phyloP scores from a whole-genome alignment of 2,329 filamentous ascomycete species.

The Byssoonygena ceratinophila region DNA sequence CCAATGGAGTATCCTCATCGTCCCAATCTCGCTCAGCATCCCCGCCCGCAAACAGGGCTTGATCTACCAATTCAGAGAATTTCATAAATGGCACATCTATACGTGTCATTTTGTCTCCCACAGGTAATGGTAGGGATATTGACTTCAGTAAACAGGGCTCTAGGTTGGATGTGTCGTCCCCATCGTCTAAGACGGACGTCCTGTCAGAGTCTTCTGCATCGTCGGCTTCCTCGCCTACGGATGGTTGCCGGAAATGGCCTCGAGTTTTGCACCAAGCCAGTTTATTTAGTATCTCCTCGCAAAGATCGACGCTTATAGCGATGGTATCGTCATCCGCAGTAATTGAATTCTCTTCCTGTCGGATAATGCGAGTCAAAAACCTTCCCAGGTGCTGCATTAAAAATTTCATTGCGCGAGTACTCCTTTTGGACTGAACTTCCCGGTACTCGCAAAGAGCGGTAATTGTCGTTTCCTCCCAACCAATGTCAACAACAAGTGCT shows the following conservation, averaged over 20 bases:
- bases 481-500: conserved; percentile 79
- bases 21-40: conserved; percentile 54
- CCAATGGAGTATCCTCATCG: conserved; percentile 74
- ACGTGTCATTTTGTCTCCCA: conserved; percentile 32
- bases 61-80: conserved; percentile 65
- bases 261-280: conserved; percentile 60
- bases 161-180: conserved; percentile 22
- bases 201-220: conserved; percentile 26
- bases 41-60: conserved; percentile 56
- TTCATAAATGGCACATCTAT: conserved; percentile 57
- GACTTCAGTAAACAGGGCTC: conserved; percentile 18
- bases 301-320: conserved; percentile 60
- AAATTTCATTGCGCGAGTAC: conserved; percentile 61
- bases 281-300: conserved; percentile 65
- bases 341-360: conserved; percentile 16
- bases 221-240: background rate
- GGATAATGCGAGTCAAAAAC: conserved; percentile 23
- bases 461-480: conserved; percentile 80
- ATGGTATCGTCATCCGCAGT: conserved; percentile 29
- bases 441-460: conserved; percentile 86
- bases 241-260: conserved; percentile 17
- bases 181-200: conserved; percentile 15
- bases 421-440: conserved; percentile 61
- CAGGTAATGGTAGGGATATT: conserved; percentile 37
- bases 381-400: conserved; percentile 58